A percentile compares a stretch with the other conserved stretches of the same genome.
phyloP scores from a whole-genome alignment of 2,329 filamentous ascomycete genomes.

The Verticillium klebahnii region DNA sequence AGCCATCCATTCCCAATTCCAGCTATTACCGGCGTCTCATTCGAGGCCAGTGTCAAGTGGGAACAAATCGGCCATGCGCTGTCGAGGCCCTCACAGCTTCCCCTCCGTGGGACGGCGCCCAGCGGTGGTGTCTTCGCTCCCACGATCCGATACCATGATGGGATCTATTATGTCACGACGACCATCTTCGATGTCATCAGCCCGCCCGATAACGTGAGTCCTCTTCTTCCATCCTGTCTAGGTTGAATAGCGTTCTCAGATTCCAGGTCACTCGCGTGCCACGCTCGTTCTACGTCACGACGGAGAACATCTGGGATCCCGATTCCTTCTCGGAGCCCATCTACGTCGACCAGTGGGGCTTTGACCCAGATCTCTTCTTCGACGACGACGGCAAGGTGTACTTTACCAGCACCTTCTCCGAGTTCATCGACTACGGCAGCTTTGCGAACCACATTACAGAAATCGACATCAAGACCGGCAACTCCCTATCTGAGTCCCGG shows the following conservation, averaged over 20 bases:
- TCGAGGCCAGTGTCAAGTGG: constrained; percentile 7
- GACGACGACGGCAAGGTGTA: constrained; percentile 9
- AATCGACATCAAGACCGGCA: constrained; percentile 11
- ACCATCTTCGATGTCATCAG: constrained; percentile 11
- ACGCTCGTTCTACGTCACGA: constrained; percentile 11
- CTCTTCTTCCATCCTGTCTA: neutral
- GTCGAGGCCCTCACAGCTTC: constrained; percentile 8
- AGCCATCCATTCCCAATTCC: too few relatives aligned
- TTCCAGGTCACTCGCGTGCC: constrained; percentile 8
- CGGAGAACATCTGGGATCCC: constrained; percentile 10
- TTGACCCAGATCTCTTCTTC: constrained; percentile 10
- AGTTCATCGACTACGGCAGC: constrained; percentile 8
- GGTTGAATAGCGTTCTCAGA: too few relatives aligned
- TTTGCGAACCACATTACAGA: constrained; percentile 14
- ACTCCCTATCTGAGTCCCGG: constrained; percentile 9
- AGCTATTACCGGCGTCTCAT: neutral
- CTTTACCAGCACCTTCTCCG: constrained; percentile 8
- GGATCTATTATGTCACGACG: constrained; percentile 8
- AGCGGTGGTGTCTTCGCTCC: constrained; percentile 12
- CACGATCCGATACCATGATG: constrained; percentile 9
- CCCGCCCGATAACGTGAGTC: constrained; percentile 9
- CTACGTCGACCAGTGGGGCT: constrained; percentile 14
- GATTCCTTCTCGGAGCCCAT: constrained; percentile 11
- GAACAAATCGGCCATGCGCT: constrained; percentile 12
- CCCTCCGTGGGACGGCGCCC: constrained; percentile 11